phyloP scores from a whole-genome alignment of 2,329 filamentous ascomycete genomes.

The Cladosporium sp. region DNA sequence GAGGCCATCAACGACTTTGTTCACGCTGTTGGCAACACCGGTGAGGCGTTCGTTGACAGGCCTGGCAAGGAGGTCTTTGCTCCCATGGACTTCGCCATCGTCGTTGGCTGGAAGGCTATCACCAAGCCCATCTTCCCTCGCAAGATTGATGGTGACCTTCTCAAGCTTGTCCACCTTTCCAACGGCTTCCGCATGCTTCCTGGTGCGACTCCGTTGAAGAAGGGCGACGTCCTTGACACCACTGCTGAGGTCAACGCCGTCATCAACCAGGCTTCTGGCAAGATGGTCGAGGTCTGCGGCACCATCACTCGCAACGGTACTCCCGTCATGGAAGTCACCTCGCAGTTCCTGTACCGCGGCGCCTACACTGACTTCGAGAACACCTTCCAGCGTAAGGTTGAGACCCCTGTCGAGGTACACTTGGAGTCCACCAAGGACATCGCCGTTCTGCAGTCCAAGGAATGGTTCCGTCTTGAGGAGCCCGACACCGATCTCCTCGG shows the following conservation, averaged over 20 bases:
- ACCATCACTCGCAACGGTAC: constrained; percentile 81
- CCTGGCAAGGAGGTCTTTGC: constrained; percentile 91
- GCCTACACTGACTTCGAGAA: constrained; percentile 92
- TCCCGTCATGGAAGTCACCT: constrained; percentile 96
- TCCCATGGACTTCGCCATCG: constrained; percentile 77
- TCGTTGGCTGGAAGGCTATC: constrained; percentile 70
- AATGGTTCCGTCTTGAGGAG: constrained; percentile 91
- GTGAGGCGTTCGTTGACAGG: constrained; percentile 93
- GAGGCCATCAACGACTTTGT: constrained; percentile 98
- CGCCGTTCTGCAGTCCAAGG: constrained; percentile 89
- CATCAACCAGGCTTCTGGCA: constrained; percentile 95
- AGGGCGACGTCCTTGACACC: constrained; percentile 87
- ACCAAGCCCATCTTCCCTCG: constrained; percentile 98
- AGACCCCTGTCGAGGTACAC: constrained; percentile 91
- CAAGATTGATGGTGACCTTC: constrained; percentile 88
- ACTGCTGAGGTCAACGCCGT: constrained; percentile 96
- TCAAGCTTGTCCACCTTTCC: constrained; percentile 94
- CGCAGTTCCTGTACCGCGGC: constrained; percentile 95
- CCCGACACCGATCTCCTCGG: constrained; percentile 81
- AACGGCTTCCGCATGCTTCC: constrained; percentile 99
- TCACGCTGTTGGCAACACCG: constrained; percentile 96
- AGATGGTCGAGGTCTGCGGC: constrained; percentile 99
- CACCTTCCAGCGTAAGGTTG: constrained; percentile 96
- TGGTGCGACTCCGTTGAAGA: constrained; percentile 89
- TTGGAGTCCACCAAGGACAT: constrained; percentile 85